Evolutionary conservation across 305 asterid genomes (phyloP).

Genomic region (Nicotiana rustica): DNA sequence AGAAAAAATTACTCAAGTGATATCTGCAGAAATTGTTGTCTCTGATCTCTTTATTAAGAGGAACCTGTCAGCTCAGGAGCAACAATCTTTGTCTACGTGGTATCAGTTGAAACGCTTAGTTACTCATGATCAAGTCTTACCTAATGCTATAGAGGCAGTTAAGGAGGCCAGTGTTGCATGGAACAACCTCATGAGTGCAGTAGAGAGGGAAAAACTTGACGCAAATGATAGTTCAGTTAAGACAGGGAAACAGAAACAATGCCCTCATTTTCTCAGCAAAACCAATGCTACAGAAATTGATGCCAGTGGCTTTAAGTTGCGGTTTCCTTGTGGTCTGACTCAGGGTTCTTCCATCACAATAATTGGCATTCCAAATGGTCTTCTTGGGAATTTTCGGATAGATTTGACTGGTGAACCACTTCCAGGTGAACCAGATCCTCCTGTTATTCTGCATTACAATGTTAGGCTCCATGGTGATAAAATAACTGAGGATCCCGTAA

Average conservation of each 20-base stretch:
- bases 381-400: slow-evolving; percentile 87
- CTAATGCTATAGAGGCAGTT: slow-evolving; percentile 84
- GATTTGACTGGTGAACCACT: slow-evolving; percentile 93
- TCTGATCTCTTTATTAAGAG: slow-evolving; percentile 61
- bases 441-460: slow-evolving; percentile 88
- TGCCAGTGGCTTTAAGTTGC: slow-evolving; percentile 68
- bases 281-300: slow-evolving; percentile 74
- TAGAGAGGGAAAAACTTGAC: slow-evolving; percentile 68
- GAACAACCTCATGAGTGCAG: slow-evolving; percentile 74
- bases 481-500: slow-evolving; percentile 91
- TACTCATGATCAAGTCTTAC: slow-evolving; percentile 68
- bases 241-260: slow-evolving; percentile 89
- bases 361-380: slow-evolving; percentile 94
- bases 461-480: slow-evolving; percentile 95
- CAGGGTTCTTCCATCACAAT: slow-evolving; percentile 94
- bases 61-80: slow-evolving; percentile 66
- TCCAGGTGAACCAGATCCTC: slow-evolving; percentile 97
- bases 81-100: slow-evolving; percentile 73
- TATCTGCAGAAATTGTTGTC: slow-evolving; percentile 60
- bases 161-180: slow-evolving; percentile 90
- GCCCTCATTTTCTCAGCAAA: slow-evolving; percentile 94
- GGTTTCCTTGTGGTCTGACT: slow-evolving; percentile 94
- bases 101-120: slow-evolving; percentile 65
- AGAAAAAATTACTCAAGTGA: slow-evolving; percentile 58
- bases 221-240: slow-evolving; percentile 64